Conservation (phyloP, 1,284 basidiomycete genomes). For the Cutaneotrichosporon mucoides region DNA sequence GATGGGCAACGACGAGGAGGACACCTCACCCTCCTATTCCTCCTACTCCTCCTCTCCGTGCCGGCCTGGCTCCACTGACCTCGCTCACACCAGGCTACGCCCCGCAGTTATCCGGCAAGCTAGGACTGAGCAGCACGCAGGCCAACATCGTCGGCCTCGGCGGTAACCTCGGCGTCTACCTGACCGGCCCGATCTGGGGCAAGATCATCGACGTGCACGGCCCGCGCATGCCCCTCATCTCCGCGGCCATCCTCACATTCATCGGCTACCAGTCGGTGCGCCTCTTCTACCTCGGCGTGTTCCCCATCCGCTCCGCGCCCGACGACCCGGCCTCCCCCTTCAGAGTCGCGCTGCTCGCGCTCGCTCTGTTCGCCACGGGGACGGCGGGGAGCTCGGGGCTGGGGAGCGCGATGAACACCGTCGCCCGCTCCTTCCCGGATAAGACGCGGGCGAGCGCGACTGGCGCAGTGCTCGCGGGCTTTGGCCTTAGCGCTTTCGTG, state of each 20-base stretch:
- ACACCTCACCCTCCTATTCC: too few species aligned
- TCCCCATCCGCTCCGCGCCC: conserved; percentile 24
- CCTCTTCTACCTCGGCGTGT: conserved; percentile 55
- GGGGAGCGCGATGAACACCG: conserved; percentile 44
- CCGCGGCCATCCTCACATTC: conserved; percentile 56
- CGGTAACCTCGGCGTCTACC: conserved; percentile 48
- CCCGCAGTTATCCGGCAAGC: conserved; percentile 66
- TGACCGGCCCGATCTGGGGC: conserved; percentile 55
- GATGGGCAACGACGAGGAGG: too few species aligned
- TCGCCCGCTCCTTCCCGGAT: conserved; percentile 48
- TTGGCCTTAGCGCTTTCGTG: conserved; percentile 71
- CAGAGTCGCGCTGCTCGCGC: conserved; percentile 30
- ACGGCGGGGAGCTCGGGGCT: conserved; percentile 45
- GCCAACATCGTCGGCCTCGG: conserved; percentile 63
- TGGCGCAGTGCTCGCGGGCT: conserved; percentile 71
- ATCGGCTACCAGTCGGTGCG: conserved; percentile 65
- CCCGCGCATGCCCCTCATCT: conserved; percentile 53
- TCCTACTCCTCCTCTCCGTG: too few species aligned
- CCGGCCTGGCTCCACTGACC: not conserved
- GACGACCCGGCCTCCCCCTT: conserved; percentile 18
- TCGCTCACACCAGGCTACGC: conserved; percentile 60
- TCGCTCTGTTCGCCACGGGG: conserved; percentile 46
- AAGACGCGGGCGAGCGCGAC: conserved; percentile 61
- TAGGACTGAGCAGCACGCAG: conserved; percentile 68
- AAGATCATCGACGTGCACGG: conserved; percentile 63